Percentiles rank a stretch among this genome's conserved stretches.
These are phyloP conservation scores for Colletotrichum sansevieriae DNA, from an alignment of 2,329 filamentous ascomycete genomes.

Conservation along the genomic window DNA sequence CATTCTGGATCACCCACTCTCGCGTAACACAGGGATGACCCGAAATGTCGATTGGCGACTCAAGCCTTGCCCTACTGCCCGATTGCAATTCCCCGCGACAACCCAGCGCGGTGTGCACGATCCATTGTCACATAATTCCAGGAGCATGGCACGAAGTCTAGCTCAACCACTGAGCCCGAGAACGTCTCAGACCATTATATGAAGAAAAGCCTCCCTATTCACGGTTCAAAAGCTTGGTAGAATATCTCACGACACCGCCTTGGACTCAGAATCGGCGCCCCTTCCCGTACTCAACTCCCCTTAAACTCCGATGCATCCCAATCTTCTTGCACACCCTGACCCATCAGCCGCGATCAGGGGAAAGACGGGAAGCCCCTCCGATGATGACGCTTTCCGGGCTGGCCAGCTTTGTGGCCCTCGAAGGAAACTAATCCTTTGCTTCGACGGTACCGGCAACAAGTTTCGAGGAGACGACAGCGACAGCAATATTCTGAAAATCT, in stretches of 20 bases:
- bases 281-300: too few species aligned
- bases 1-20: not conserved
- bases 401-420: slow-evolving; percentile 10
- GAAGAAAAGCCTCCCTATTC: not conserved
- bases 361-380: not conserved
- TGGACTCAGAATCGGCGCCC: too few species aligned
- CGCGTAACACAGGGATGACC: not conserved
- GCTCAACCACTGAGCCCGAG: too few species aligned
- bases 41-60: not conserved
- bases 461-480: slow-evolving; percentile 74
- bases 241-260: not conserved
- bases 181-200: slow-evolving; percentile 1
- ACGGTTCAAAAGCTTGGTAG: not conserved
- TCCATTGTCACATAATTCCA: too few species aligned
- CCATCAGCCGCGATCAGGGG: not conserved
- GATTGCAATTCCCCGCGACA: not conserved
- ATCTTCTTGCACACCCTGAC: not conserved
- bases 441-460: slow-evolving; percentile 74
- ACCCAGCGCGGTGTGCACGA: too few species aligned
- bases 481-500: slow-evolving; percentile 78
- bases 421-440: slow-evolving; percentile 70
- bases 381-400: slow-evolving; percentile 11
- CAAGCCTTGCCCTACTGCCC: not conserved
- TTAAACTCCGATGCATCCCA: slow-evolving; percentile 4
- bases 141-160: too few species aligned